phyloP scores from a whole-genome alignment of 2,329 filamentous ascomycete genomes.

The Blastomyces parvus region DNA sequence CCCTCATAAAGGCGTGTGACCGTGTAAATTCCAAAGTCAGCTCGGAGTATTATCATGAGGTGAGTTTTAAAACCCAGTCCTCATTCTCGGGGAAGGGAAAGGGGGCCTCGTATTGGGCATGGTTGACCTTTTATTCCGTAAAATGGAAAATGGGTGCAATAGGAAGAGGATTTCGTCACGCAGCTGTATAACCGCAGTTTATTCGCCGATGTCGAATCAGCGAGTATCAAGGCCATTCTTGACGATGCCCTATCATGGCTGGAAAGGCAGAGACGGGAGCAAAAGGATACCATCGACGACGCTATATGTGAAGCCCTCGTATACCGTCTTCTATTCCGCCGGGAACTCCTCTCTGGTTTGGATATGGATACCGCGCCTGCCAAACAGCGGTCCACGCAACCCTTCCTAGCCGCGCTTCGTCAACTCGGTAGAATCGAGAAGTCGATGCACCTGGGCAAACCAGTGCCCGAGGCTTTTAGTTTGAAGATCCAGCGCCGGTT shows the following conservation, averaged over 20 bases:
- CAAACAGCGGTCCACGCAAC: slow-evolving; percentile 23
- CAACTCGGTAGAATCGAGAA: slow-evolving; percentile 48
- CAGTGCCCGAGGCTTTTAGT: slow-evolving; percentile 73
- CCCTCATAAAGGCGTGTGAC: slow-evolving; percentile 71
- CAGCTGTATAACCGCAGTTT: slow-evolving; percentile 78
- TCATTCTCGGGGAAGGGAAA: not conserved
- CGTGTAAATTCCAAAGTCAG: slow-evolving; percentile 68
- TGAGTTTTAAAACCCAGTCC: slow-evolving; percentile 29
- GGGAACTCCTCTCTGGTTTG: slow-evolving; percentile 37
- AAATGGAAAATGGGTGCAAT: slow-evolving; percentile 10
- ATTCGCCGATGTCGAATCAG: slow-evolving; percentile 52
- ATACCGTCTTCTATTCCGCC: slow-evolving; percentile 57
- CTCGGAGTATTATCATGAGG: slow-evolving; percentile 85
- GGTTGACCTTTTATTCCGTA: not conserved
- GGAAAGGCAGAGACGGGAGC: slow-evolving; percentile 22
- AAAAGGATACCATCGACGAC: slow-evolving; percentile 24
- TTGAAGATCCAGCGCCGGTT: slow-evolving; percentile 82
- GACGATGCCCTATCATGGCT: slow-evolving; percentile 48
- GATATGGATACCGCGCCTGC: slow-evolving; percentile 28
- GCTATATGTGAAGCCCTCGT: slow-evolving; percentile 48
- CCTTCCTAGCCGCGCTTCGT: slow-evolving; percentile 28
- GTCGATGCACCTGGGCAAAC: slow-evolving; percentile 52
- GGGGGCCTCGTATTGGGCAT: not conserved
- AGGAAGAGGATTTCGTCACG: slow-evolving; percentile 95
- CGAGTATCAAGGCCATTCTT: slow-evolving; percentile 48